Evolutionary conservation across 2,329 filamentous ascomycete species (phyloP), one percentile per base, ranked within the genome.

Genomic region (Aspergillus uvarum): DNA sequence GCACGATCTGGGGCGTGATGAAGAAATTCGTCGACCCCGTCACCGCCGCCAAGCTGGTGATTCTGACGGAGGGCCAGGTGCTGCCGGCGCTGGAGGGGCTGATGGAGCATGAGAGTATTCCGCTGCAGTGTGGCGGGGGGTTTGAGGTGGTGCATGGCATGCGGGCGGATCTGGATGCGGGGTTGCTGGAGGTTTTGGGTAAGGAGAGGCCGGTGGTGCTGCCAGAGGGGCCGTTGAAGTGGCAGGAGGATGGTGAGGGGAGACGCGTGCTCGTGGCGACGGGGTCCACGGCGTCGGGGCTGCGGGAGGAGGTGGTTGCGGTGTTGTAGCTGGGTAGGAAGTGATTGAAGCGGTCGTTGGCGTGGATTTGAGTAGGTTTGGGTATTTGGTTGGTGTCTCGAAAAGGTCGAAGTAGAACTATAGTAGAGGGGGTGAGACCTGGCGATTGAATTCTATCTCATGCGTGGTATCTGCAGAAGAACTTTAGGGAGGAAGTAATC

Each of bases 41-140:
- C 14, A 71, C 70, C 2, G 70, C 68, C 11, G 61, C 62, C 0
- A 72, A 72, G 47, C 60, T 71, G 10, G 62, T 64, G 11, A 56
- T 71, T 2, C 48, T 72, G 19, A 59, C 19, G 11, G 22, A 47
- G 1, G 12, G 31, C 1, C 66, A 70, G 16, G 64, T 65, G 4
- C 66, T 61, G 10, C 51, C 61, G 1, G 54, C 51, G 1, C 55
- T 71, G 8, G 47, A 51, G n/a, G 50, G 62, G 48, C 19, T 60
- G 4, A 67, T 70, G 12, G 61, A 68, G 3, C 53, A 62, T 32
- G 48, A 38, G 14, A 58, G 65, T n/a, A 69, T 71, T 12, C 70
- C 70, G 2, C 22, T 19, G 10, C 51, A 58, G 38, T 61, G 70
- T 26, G 65, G 70, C 1, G 70, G 70, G 2, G 48, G 35, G 1